Evolutionary conservation across 2,329 filamentous ascomycete genomes (phyloP).

Genomic region (Thermoascus crustaceus): DNA sequence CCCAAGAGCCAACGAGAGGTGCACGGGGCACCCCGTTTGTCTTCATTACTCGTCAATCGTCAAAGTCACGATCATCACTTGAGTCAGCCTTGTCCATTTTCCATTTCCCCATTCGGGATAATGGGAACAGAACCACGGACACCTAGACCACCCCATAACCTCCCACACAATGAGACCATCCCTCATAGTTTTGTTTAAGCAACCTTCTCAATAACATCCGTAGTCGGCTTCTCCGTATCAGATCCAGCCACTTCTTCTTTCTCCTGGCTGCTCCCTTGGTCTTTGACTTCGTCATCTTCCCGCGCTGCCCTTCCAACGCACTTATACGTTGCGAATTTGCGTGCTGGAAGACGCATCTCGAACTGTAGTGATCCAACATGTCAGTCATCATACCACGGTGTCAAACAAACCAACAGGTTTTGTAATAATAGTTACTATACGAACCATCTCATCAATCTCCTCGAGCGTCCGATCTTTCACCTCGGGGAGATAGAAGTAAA

Average conservation of each 20-base stretch:
- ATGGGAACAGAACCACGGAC: no score
- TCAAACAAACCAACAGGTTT: no score
- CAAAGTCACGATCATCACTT: no score
- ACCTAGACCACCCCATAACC: no score
- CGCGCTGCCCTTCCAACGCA: constrained; percentile 22
- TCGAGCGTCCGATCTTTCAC: constrained; percentile 47
- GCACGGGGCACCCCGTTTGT: no score
- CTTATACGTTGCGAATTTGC: constrained; percentile 30
- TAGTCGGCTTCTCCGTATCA: constrained; percentile 9
- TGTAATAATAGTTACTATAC: constrained; percentile 5
- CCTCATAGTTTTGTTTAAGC: background rate
- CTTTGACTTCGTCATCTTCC: background rate
- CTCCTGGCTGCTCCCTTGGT: background rate
- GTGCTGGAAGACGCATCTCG: constrained; percentile 28
- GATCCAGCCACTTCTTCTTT: constrained; percentile 3
- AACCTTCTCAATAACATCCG: constrained; percentile 9
- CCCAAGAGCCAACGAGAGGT: no score
- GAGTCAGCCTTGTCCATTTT: no score
- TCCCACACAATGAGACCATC: background rate
- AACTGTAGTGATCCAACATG: no score
- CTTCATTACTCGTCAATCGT: no score
- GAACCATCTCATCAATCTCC: constrained; percentile 50
- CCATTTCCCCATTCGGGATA: no score
- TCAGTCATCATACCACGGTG: no score
- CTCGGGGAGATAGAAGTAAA: constrained; percentile 47